Evolutionary conservation across 208 protist genomes (phyloP).

Genomic region (Crithidia sp.): DNA sequence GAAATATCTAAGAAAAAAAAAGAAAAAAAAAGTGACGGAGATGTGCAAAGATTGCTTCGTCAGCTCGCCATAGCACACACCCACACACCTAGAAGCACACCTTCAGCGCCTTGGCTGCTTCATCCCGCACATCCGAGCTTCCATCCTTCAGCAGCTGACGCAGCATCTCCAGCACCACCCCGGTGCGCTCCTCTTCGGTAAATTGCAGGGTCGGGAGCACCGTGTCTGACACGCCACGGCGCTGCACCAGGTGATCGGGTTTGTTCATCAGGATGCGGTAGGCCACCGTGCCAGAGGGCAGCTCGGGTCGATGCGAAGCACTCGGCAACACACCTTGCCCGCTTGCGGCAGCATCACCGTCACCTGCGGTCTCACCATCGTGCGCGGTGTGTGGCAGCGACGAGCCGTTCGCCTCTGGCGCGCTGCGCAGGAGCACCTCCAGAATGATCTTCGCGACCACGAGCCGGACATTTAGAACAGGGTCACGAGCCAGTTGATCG

Average conservation of each 20-base stretch:
- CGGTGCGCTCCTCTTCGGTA: conserved; percentile 70
- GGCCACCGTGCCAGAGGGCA: conserved; percentile 33
- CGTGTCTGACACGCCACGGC: conserved; percentile 1
- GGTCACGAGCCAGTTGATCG: conserved; percentile 68
- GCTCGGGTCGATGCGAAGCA: conserved; percentile 19
- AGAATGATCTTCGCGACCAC: conserved; percentile 75
- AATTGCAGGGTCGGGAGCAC: conserved; percentile 42
- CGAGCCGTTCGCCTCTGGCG: conserved; percentile 8
- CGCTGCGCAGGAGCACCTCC: conserved; percentile 51
- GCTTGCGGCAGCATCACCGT: not conserved
- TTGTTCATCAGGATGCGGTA: conserved; percentile 45
- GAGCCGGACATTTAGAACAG: conserved; percentile 80
- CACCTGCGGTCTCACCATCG: not conserved
- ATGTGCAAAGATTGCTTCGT: not conserved
- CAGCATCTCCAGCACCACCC: conserved; percentile 67
- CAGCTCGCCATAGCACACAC: not conserved
- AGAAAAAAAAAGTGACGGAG: conserved; percentile 1
- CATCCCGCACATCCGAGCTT: conserved; percentile 73
- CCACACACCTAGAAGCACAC: conserved; percentile 59
- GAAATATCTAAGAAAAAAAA: conserved; percentile 16
- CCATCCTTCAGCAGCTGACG: conserved; percentile 75
- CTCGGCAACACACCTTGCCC: too few relatives aligned
- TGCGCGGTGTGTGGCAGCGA: conserved; percentile 4
- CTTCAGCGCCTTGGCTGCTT: conserved; percentile 77
- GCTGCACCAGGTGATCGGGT: not conserved